Evolutionary conservation across 768 basidiomycete genomes (phyloP).

Genomic region (Mycena amicta): DNA sequence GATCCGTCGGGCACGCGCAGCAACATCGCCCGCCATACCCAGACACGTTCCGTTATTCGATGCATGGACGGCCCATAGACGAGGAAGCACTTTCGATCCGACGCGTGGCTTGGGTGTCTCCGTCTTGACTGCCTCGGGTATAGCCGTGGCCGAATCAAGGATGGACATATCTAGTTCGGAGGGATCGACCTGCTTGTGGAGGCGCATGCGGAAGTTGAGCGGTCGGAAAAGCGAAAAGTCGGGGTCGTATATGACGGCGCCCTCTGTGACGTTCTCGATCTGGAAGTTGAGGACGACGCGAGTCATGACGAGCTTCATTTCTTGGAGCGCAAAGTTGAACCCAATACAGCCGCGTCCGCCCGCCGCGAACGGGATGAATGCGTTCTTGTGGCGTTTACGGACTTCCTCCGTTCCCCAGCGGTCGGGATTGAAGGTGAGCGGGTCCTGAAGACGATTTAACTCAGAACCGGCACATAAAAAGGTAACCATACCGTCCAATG

Average conservation of each 20-base stretch:
- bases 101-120: constrained; percentile 11
- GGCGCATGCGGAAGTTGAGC: constrained; percentile 18
- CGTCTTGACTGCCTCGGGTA: background rate
- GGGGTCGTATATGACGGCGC: constrained; percentile 20
- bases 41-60: constrained; percentile 16
- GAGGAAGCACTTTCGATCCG: constrained; percentile 4
- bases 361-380: constrained; percentile 17
- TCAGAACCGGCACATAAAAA: too few species aligned
- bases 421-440: constrained; percentile 19
- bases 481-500: constrained; percentile 12
- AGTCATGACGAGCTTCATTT: constrained; percentile 13
- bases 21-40: constrained; percentile 18
- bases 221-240: constrained; percentile 16
- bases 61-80: constrained; percentile 17
- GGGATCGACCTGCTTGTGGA: constrained; percentile 14
- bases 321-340: constrained; percentile 17
- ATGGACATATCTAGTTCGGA: background rate
- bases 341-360: constrained; percentile 20
- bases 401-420: constrained; percentile 18
- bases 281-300: constrained; percentile 19
- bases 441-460: too few species aligned
- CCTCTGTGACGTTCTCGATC: constrained; percentile 16
- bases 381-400: constrained; percentile 12
- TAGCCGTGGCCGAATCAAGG: background rate
- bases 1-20: constrained; percentile 9